Evolutionary conservation across 1,139 yeast species (phyloP).

Genomic region (Hemisphaericaspora xylofermentans): DNA sequence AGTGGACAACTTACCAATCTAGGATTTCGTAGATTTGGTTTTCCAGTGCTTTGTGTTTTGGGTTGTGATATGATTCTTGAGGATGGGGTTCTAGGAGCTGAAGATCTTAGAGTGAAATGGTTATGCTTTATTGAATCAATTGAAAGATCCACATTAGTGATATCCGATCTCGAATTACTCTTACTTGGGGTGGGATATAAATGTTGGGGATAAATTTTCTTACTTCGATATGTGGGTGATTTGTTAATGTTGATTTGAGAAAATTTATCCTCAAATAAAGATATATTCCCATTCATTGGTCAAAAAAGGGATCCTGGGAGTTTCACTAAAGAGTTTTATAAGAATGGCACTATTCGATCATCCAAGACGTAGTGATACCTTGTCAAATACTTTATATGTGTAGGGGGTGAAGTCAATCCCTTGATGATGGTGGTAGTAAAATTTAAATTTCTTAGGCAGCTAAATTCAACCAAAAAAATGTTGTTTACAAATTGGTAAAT

Average conservation of each 20-base stretch:
- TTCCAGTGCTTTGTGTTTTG: constrained; percentile 8
- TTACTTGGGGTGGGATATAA: constrained; percentile 17
- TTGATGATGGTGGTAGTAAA: no score
- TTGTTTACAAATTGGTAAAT: constrained; percentile 14
- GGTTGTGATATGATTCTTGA: not conserved
- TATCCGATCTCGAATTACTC: constrained; percentile 3
- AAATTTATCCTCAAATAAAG: constrained; percentile 27
- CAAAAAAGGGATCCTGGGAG: not conserved
- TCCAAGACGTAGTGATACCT: no score
- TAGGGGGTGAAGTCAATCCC: no score
- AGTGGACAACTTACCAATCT: constrained; percentile 16
- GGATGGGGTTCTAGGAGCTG: constrained; percentile 17
- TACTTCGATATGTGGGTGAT: constrained; percentile 22
- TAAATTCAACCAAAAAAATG: not conserved
- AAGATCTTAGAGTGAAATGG: constrained; percentile 20
- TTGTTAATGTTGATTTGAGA: constrained; percentile 25
- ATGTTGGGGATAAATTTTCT: constrained; percentile 23
- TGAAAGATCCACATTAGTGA: constrained; percentile 9
- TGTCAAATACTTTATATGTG: no score
- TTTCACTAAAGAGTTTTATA: no score
- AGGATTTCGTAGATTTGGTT: constrained; percentile 1
- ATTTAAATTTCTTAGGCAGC: no score
- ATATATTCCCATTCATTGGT: constrained; percentile 7
- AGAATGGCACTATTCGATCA: no score
- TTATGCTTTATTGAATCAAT: constrained; percentile 1